Conservation (phyloP, 257 asterid genomes). For the Petrea volubilis region DNA sequence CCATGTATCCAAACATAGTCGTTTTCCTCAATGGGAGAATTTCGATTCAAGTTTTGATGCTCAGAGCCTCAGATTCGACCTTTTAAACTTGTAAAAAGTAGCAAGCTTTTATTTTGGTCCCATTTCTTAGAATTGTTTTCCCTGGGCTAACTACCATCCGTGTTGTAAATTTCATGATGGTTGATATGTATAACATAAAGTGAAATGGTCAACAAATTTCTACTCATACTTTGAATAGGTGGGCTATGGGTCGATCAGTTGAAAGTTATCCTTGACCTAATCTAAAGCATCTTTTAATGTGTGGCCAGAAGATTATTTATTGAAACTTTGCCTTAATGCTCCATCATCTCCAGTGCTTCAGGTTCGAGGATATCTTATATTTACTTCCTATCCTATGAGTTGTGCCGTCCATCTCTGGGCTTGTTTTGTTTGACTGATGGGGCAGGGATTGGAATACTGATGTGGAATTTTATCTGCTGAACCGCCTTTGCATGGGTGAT, state of each 20-base stretch:
- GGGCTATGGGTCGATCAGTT: not conserved
- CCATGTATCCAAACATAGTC: not conserved
- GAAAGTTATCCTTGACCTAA: not conserved
- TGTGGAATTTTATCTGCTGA: conserved; percentile 2
- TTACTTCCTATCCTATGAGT: not conserved
- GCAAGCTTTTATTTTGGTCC: no score
- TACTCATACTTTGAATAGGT: not conserved
- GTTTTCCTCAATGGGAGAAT: not conserved
- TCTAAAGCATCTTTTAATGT: not conserved
- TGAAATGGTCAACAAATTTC: not conserved
- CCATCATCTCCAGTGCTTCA: not conserved
- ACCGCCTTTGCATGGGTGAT: conserved; percentile 9
- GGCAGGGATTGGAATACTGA: not conserved
- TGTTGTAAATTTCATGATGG: no score
- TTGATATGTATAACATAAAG: not conserved
- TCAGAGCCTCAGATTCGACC: not conserved
- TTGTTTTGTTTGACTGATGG: conserved; percentile 3
- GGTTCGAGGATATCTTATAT: not conserved
- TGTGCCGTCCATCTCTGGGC: not conserved
- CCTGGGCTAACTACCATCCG: no score
- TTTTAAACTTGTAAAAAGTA: not conserved
- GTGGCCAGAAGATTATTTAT: not conserved
- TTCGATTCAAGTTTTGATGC: not conserved
- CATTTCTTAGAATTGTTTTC: no score
- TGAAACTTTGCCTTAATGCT: not conserved